Base-by-base conservation (phyloP, 225 moss, liverwort and hornwort species). In the Bryum argenteum region DNA sequence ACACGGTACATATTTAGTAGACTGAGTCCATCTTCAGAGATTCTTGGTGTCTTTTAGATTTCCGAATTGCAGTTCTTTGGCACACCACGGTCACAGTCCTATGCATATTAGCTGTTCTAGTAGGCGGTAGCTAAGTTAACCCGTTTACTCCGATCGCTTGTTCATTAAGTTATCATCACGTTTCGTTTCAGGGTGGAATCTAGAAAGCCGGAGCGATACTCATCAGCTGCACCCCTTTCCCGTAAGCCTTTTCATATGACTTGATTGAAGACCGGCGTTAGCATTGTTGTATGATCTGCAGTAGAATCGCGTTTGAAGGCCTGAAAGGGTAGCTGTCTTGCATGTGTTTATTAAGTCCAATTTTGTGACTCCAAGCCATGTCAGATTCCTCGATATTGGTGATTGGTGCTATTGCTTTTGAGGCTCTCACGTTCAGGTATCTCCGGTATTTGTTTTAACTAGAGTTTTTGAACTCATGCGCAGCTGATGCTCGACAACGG, bases 401-500 rank as follows among this genome's bases (percentile, higher is more conserved):
- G 19, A 13, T 61, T 56, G 41, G 65, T 39, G 53, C 44, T 24
- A 15, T 19, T 19, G 51, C 19, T 50, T 42, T 70, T 66, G 50
- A 59, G 26, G 43, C 60, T 67, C 37, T 60, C 17, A 45, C 51
- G 13, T 70, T 47, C 26, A 54, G 19, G 17, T 75, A 2, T 45
- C 42, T 41, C 55, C 58, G 13, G 61, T 40, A n/a, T 53, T 23
- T 41, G 12, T 71, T 17, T 13, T 24, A 23, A 58, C 60, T 55
- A 47, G 58, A 8, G 40, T 38, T 71, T 38, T 53, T 58, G 66
- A 39, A 74, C 65, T 38, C 54, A 11, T 74, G 65, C 82, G 74
- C 88, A 98, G 97, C 98, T 57, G 94, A 98, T 87, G 94, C 98
- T 43, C 87, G 94, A 73, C 94, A 94, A 79, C 83, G 98, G 48